Percentiles rank a stretch among this genome's conserved stretches.
Evolutionary conservation across 2,329 filamentous ascomycete species (phyloP).

Genomic region (Arthrinium puccinioides): DNA sequence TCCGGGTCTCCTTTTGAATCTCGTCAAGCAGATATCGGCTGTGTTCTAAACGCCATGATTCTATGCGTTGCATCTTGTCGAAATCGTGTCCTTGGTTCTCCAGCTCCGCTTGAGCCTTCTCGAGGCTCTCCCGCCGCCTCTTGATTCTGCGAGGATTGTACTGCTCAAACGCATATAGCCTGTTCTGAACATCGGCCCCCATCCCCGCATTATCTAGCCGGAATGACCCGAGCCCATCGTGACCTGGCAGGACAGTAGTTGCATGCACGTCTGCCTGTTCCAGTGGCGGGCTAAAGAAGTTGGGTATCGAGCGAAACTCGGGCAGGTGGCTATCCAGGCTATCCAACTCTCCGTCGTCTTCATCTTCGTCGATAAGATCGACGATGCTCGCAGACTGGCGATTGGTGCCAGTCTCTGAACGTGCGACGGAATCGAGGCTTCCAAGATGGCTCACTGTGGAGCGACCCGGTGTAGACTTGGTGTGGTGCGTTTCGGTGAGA

Average conservation of each 20-base stretch:
- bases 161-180: constrained; percentile 82
- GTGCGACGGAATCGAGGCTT: constrained; percentile 63
- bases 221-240: constrained; percentile 90
- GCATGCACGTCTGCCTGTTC: too few relatives aligned
- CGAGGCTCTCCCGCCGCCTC: constrained; percentile 45
- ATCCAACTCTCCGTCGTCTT: constrained; percentile 75
- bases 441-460: constrained; percentile 76
- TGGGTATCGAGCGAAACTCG: constrained; percentile 65
- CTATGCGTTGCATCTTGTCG: constrained; percentile 77
- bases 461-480: constrained; percentile 58
- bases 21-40: constrained; percentile 79
- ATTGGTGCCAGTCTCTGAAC: constrained; percentile 46
- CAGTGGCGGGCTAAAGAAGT: constrained; percentile 29
- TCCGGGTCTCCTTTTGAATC: constrained; percentile 76
- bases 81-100: constrained; percentile 55
- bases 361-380: constrained; percentile 34
- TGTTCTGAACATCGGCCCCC: constrained; percentile 62
- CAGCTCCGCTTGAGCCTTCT: constrained; percentile 40
- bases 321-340: constrained; percentile 88
- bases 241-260: constrained; percentile 72
- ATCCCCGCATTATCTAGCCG: constrained; percentile 50
- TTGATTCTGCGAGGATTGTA: constrained; percentile 67
- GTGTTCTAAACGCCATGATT: constrained; percentile 87
- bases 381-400: constrained; percentile 31
- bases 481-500: constrained; percentile 59